Conservation (phyloP, 495 filamentous ascomycete genomes). For the Paragyromitra xinjiangensis region DNA sequence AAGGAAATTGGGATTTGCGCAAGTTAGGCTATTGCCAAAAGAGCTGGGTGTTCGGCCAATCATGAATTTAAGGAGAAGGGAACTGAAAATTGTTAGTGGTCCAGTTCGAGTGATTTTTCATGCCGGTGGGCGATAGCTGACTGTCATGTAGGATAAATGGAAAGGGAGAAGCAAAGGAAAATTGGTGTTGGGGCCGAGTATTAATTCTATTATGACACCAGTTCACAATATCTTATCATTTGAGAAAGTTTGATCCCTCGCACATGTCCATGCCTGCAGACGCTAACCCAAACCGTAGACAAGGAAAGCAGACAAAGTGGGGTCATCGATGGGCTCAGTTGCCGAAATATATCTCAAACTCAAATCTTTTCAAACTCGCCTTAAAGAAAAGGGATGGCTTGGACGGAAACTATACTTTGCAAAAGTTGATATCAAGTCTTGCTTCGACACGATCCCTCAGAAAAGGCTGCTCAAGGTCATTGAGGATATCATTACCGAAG, state of each 20-base stretch:
- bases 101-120: slow-evolving; percentile 31
- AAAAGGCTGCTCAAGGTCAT: slow-evolving; percentile 73
- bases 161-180: slow-evolving; percentile 59
- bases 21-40: slow-evolving; percentile 63
- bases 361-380: slow-evolving; percentile 70
- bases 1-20: slow-evolving; percentile 75
- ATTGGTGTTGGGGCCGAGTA: slow-evolving; percentile 68
- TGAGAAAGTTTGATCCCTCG: slow-evolving; percentile 68
- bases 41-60: slow-evolving; percentile 75
- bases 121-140: not conserved
- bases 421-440: slow-evolving; percentile 89
- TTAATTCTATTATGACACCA: slow-evolving; percentile 82
- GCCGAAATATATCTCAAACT: slow-evolving; percentile 82
- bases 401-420: slow-evolving; percentile 73
- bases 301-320: slow-evolving; percentile 69
- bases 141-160: slow-evolving; percentile 57
- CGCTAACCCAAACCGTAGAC: slow-evolving; percentile 57
- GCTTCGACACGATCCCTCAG: slow-evolving; percentile 96
- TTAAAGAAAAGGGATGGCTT: slow-evolving; percentile 55
- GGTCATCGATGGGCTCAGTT: slow-evolving; percentile 80
- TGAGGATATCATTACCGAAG: slow-evolving; percentile 67
- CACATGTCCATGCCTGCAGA: not conserved
- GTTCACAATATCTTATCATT: slow-evolving; percentile 78
- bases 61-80: slow-evolving; percentile 78
- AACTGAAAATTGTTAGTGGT: slow-evolving; percentile 56